phyloP scores from a whole-genome alignment of 345 rosid species.

The Pistacia atlantica region DNA sequence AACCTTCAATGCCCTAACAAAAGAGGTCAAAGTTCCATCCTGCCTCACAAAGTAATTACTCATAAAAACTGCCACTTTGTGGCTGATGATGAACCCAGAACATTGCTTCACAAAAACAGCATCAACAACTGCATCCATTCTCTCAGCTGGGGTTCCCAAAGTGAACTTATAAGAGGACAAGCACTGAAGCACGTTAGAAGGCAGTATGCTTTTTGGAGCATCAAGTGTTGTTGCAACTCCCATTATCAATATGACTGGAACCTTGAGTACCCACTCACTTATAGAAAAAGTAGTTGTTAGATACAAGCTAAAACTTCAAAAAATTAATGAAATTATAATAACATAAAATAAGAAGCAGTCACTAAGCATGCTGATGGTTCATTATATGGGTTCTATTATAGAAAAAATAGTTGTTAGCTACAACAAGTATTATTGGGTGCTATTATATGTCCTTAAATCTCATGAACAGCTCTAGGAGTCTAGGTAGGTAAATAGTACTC shows the following conservation, averaged over 20 bases:
- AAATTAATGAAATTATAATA: neutral
- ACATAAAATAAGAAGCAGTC: neutral
- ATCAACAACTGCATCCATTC: constrained; percentile 82
- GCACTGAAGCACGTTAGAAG: constrained; percentile 61
- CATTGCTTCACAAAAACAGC: constrained; percentile 74
- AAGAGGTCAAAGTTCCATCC: constrained; percentile 90
- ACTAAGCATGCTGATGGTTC: neutral
- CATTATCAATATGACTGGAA: constrained; percentile 77
- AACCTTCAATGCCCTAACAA: constrained; percentile 89
- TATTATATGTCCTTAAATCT: neutral
- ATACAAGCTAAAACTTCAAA: constrained; percentile 17
- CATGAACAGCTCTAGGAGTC: neutral
- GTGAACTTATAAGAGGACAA: constrained; percentile 68
- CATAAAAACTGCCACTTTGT: constrained; percentile 71
- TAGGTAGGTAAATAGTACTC: neutral
- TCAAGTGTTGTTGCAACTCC: constrained; percentile 91
- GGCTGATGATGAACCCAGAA: constrained; percentile 74
- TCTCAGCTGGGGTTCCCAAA: constrained; percentile 75
- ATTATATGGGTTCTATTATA: neutral
- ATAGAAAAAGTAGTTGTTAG: constrained; percentile 18
- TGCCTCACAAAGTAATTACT: constrained; percentile 75
- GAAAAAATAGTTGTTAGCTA: too few relatives aligned
- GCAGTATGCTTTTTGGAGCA: constrained; percentile 61
- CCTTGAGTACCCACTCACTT: constrained; percentile 88
- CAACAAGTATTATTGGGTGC: neutral